Evolutionary conservation across 2,329 filamentous ascomycete genomes (phyloP).

Genomic region (Passalora sequoiae): DNA sequence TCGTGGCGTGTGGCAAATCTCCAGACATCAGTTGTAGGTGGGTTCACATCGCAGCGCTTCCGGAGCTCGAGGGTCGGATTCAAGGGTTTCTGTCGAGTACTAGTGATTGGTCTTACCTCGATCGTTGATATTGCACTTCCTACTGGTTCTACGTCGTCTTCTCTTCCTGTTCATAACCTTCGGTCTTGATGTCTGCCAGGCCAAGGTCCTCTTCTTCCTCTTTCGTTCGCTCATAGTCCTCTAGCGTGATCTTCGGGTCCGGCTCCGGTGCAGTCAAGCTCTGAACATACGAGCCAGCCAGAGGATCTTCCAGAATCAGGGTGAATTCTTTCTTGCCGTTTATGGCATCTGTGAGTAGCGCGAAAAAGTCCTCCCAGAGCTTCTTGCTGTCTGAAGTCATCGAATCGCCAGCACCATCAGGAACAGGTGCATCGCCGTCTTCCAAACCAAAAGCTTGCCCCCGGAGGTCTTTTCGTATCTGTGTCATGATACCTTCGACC

Average conservation of each 20-base stretch:
- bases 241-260: slow-evolving; percentile 74
- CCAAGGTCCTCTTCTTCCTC: slow-evolving; percentile 94
- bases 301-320: slow-evolving; percentile 76
- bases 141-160: too few relatives aligned
- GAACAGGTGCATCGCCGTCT: slow-evolving; percentile 43
- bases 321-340: slow-evolving; percentile 74
- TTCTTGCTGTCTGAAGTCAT: slow-evolving; percentile 60
- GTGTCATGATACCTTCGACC: slow-evolving; percentile 85
- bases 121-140: too few relatives aligned
- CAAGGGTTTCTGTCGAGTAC: too few relatives aligned
- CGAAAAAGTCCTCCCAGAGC: slow-evolving; percentile 79
- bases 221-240: slow-evolving; percentile 79
- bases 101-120: too few relatives aligned
- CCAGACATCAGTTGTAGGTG: too few relatives aligned
- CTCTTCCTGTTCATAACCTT: slow-evolving; percentile 65
- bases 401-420: slow-evolving; percentile 62
- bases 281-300: slow-evolving; percentile 92
- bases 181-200: slow-evolving; percentile 84
- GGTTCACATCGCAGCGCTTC: too few relatives aligned
- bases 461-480: slow-evolving; percentile 85
- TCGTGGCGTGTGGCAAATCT: too few relatives aligned
- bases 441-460: slow-evolving; percentile 78
- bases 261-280: slow-evolving; percentile 72
- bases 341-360: slow-evolving; percentile 69
- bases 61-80: too few relatives aligned